phyloP scores from a whole-genome alignment of 2,329 filamentous ascomycete species.

The Xylariales sp. region DNA sequence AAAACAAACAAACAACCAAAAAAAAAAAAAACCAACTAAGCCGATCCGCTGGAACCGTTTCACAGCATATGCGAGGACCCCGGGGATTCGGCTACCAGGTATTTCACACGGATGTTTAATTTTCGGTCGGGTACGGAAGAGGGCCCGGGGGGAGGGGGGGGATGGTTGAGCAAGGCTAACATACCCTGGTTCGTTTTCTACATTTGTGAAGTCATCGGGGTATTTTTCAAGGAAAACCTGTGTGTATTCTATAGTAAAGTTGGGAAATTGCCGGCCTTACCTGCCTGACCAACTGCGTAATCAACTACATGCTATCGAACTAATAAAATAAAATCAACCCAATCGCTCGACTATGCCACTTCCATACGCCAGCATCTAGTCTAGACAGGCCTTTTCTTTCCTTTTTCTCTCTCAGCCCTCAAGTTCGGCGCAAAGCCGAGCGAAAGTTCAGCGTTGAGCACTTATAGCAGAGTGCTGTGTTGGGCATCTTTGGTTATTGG shows the following conservation, averaged over 20 bases:
- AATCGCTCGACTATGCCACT: too few relatives aligned
- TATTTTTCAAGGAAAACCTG: neutral
- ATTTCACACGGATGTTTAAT: neutral
- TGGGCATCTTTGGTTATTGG: constrained; percentile 5
- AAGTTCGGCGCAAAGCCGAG: too few relatives aligned
- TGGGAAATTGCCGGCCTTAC: neutral
- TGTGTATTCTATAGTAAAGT: neutral
- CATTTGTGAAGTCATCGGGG: neutral
- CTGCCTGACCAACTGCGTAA: neutral
- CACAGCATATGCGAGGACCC: neutral
- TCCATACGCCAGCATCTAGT: too few relatives aligned
- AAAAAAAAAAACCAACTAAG: neutral
- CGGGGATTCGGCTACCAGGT: neutral
- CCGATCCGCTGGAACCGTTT: neutral
- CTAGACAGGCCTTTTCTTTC: too few relatives aligned
- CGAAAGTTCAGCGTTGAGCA: too few relatives aligned
- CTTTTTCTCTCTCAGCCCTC: too few relatives aligned
- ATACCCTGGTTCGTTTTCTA: neutral
- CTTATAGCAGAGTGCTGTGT: neutral
- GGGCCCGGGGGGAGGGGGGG: too few relatives aligned
- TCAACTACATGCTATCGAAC: too few relatives aligned
- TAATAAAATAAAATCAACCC: too few relatives aligned
- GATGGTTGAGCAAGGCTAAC: neutral
- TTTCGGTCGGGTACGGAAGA: neutral
- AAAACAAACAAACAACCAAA: too few relatives aligned